Percentiles rank a stretch among this genome's conserved stretches.
phyloP scores from a whole-genome alignment of 2,329 filamentous ascomycete genomes.

The Blumeriella jaapii region DNA sequence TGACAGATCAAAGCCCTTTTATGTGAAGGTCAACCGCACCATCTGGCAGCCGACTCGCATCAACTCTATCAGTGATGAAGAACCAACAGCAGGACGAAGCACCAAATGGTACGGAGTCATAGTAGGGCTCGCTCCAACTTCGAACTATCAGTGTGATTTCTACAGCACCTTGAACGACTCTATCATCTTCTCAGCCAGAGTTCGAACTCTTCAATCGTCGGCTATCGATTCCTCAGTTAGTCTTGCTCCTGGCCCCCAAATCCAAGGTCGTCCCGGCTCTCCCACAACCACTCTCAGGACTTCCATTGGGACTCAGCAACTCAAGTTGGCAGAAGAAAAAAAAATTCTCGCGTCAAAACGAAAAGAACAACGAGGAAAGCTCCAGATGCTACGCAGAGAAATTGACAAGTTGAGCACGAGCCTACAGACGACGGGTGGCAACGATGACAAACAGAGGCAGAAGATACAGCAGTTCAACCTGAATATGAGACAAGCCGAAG shows the following conservation, averaged over 20 bases:
- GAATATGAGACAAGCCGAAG: conserved; percentile 54
- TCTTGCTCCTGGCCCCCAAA: conserved; percentile 36
- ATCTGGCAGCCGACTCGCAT: conserved; percentile 72
- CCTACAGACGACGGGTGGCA: conserved; percentile 56
- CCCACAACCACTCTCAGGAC: conserved; percentile 67
- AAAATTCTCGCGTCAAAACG: conserved; percentile 57
- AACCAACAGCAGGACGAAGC: conserved; percentile 30
- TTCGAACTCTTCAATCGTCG: conserved; percentile 32
- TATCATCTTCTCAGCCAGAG: conserved; percentile 59
- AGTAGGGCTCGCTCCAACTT: conserved; percentile 57
- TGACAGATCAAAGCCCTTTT: conserved; percentile 64
- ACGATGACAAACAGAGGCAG: conserved; percentile 65
- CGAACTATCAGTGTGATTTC: conserved; percentile 71
- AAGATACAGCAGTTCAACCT: conserved; percentile 66
- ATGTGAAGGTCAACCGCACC: conserved; percentile 66
- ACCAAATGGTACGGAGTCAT: conserved; percentile 60
- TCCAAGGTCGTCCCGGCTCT: conserved; percentile 60
- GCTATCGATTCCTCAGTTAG: conserved; percentile 24
- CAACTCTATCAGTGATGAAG: conserved; percentile 35
- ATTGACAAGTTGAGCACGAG: conserved; percentile 57
- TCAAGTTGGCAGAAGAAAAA: conserved; percentile 58
- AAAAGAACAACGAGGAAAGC: conserved; percentile 62
- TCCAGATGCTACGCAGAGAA: conserved; percentile 59
- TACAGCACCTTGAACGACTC: conserved; percentile 54
- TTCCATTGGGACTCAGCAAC: conserved; percentile 61